Percentiles rank a stretch among this genome's conserved stretches.
phyloP scores from a whole-genome alignment of 2,329 filamentous ascomycete genomes.

The Scytalidium sp. region DNA sequence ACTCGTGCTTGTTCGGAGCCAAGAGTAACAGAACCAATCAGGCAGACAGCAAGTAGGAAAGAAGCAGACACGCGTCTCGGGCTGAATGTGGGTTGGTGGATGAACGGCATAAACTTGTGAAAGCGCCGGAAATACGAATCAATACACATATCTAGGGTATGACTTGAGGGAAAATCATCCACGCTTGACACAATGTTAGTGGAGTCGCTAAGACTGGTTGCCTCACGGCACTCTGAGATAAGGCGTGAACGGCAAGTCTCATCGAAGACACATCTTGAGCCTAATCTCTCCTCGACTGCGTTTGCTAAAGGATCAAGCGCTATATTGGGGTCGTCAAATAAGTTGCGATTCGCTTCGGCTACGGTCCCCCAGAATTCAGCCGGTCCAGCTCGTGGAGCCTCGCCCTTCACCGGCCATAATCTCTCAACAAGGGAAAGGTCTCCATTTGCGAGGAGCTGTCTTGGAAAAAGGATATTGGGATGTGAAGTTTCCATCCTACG shows the following conservation, averaged over 20 bases:
- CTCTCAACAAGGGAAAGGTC: too few relatives aligned
- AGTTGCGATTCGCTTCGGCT: slow-evolving; percentile 34
- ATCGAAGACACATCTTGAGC: slow-evolving; percentile 33
- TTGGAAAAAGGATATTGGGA: slow-evolving; percentile 21
- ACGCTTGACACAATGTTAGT: slow-evolving; percentile 10
- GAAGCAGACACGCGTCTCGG: slow-evolving; percentile 43
- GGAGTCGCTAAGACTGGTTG: slow-evolving; percentile 31
- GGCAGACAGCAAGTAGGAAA: slow-evolving; percentile 48
- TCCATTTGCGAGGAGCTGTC: slow-evolving; percentile 37
- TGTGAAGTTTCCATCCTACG: slow-evolving; percentile 9
- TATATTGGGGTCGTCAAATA: slow-evolving; percentile 38
- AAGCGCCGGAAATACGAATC: slow-evolving; percentile 53
- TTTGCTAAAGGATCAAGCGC: slow-evolving; percentile 22
- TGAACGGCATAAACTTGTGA: slow-evolving; percentile 48
- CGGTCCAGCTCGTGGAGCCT: too few relatives aligned
- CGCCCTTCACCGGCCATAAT: too few relatives aligned
- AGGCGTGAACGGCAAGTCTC: slow-evolving; percentile 37
- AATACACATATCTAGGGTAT: slow-evolving; percentile 50
- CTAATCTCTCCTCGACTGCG: slow-evolving; percentile 24
- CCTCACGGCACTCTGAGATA: too few relatives aligned
- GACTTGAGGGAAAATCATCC: slow-evolving; percentile 44
- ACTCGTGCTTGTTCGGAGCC: slow-evolving; percentile 47
- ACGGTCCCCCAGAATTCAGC: too few relatives aligned
- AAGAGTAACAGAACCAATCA: slow-evolving; percentile 49
- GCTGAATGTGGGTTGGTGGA: slow-evolving; percentile 50